Evolutionary conservation across 441 rosid genomes (phyloP), one percentile per base, ranked within the genome.

Genomic region (Populus tomentosa): DNA sequence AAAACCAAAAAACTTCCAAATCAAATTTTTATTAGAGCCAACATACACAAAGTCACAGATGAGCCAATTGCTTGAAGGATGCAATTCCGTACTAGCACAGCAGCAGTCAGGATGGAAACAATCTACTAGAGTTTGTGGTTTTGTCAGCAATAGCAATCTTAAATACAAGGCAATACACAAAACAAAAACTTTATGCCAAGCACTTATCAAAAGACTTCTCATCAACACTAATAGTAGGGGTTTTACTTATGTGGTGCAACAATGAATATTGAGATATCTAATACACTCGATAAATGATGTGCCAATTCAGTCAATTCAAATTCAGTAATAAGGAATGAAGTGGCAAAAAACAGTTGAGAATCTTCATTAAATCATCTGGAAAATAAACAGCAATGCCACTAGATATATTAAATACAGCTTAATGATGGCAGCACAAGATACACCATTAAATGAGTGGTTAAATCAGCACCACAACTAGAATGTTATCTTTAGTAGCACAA

Each of bases 401-500:
- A 16, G 26, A 71, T 24, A 50, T 7, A 26, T 74, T 3, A 30
- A 59, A 38, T n/a, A 61, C 70, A 14, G 10, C 26, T 26, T 7
- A 36, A 72, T n/a, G 10, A 21, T 1, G 61, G 61, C 21, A 53
- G 61, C 9, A 53, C 61, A 53, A 53, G n/a, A 40, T 24, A 50
- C 1, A 8, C 42, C 59, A 70, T 5, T 30, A 21, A 26, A 69
- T 18, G 28, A 36, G 61, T 53, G 61, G 61, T 53, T 18, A 53
- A 26, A 69, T 20, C 36, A 30, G 32, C 32, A 30, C 18, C 21
- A 71, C 26, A n/a, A 36, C 32, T 24, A 35, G 2, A 56, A 65
- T 32, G 56, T 72, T 68, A 77, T 50, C 68, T 61, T 79, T 61
- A 23, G 59, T 74, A 64, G 66, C 32, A 75, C 24, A 36, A 79